Evolutionary conservation across 2,329 filamentous ascomycete species (phyloP), one percentile per base, ranked within the genome.

Genomic region (Berkeleyomyces rouxiae): DNA sequence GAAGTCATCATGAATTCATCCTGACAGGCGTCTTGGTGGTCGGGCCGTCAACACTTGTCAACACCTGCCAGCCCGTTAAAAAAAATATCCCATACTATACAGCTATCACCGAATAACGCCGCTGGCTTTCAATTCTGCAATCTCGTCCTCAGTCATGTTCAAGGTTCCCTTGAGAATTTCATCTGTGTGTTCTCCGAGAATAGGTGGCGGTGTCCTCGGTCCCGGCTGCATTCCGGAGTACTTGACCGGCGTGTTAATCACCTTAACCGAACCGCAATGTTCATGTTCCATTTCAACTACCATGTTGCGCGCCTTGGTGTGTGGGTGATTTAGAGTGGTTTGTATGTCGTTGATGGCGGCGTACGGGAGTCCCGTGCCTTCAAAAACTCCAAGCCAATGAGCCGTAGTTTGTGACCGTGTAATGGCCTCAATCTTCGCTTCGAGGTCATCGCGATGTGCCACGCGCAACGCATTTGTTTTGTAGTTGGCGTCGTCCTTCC

Each of bases 241-340:
- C 72, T 99, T 99, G 64, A 99, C 85, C 0, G 93, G 93, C 0
- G 90, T 95, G 70, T 95, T 96, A 61, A 99, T 86, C 70, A 99
- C 76, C 74, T 90, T 91, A 66, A 99, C 86, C 0, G 85, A 81
- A 0, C 93, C 93, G 71, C 92, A 97, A 6, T 79, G 77, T 4
- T 82, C 82, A 70, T 99, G 93, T 0, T 96, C 82, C 53, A 96
- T 77, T 70, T 96, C 87, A 11, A 88, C 82, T 0, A 99, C 87
- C 93, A 99, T 99, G 65, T 85, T 81, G 64, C 93, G 82, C 31
- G 91, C 91, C 75, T 75, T 77, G 75, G 90, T 90, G 73, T 99
- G 93, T 66, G 86, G 81, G 70, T 96, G 90, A 65, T 87, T 85
- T 61, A 99, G 76, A 0, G 93, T 89, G 23, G 79, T 82, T 72